These are phyloP conservation scores for Hysterium pulicare DNA, from an alignment of 2,329 filamentous ascomycete genomes.

Conservation along the genomic window DNA sequence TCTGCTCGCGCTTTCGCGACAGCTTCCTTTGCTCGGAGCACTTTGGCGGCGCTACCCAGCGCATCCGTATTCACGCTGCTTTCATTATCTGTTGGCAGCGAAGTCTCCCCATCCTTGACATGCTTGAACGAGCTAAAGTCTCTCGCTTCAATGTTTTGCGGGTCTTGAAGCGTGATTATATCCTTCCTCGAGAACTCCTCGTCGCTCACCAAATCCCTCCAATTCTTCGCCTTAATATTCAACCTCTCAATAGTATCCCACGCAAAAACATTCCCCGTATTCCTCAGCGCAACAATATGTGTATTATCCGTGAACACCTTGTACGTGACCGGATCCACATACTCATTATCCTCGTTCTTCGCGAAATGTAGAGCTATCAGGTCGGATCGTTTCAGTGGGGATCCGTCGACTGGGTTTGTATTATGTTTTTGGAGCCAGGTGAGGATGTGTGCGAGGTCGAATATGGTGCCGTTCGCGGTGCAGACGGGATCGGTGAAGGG, in stretches of 20 bases:
- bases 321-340: constrained; percentile 94
- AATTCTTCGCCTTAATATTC: constrained; percentile 96
- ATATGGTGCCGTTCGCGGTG: constrained; percentile 81
- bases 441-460: constrained; percentile 90
- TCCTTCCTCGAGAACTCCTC: constrained; percentile 82
- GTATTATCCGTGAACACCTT: constrained; percentile 98
- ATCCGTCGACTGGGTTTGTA: constrained; percentile 85
- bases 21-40: constrained; percentile 85
- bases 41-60: constrained; percentile 76
- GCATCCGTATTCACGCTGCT: constrained; percentile 75
- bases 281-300: constrained; percentile 84
- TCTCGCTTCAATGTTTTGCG: constrained; percentile 78
- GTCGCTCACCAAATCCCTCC: constrained; percentile 86
- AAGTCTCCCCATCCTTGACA: constrained; percentile 75
- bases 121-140: constrained; percentile 88
- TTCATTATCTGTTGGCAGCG: constrained; percentile 65
- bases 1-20: constrained; percentile 86
- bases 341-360: constrained; percentile 86
- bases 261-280: constrained; percentile 90
- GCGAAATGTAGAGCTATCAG: constrained; percentile 88
- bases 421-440: constrained; percentile 92
- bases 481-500: constrained; percentile 95
- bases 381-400: constrained; percentile 73
- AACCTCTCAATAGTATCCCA: constrained; percentile 93
- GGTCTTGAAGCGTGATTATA: constrained; percentile 94